phyloP scores from a whole-genome alignment of 495 filamentous ascomycete species.

The Geopyxis carbonaria region DNA sequence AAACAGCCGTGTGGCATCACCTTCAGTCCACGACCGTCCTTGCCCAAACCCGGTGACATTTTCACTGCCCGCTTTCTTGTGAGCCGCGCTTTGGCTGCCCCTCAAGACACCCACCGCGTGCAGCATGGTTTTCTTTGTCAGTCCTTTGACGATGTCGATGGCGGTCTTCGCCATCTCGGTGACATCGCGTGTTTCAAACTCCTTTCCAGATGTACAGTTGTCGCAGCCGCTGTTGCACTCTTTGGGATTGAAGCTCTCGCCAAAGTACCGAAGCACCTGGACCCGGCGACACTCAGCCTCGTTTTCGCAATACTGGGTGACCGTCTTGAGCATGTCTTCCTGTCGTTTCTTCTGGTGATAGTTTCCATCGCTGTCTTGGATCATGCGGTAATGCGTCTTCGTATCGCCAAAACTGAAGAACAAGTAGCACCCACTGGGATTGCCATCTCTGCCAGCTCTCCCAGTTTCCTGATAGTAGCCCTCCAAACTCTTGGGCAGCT shows the following conservation, averaged over 20 bases:
- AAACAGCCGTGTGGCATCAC: constrained; percentile 30
- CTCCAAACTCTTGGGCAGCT: constrained; percentile 84
- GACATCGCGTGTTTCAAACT: constrained; percentile 56
- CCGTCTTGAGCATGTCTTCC: constrained; percentile 61
- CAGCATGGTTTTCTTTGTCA: constrained; percentile 34
- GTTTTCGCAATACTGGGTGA: constrained; percentile 80
- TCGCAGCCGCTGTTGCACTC: constrained; percentile 65
- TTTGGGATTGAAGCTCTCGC: constrained; percentile 54
- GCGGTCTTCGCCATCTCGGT: constrained; percentile 53
- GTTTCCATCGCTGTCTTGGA: constrained; percentile 55
- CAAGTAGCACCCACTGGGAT: constrained; percentile 72
- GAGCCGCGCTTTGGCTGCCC: constrained; percentile 28
- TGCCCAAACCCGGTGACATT: constrained; percentile 32
- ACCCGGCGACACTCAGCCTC: constrained; percentile 66
- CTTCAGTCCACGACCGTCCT: constrained; percentile 31
- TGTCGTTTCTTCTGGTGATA: constrained; percentile 67
- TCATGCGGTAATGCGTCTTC: constrained; percentile 49
- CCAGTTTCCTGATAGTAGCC: constrained; percentile 98
- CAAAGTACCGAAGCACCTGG: constrained; percentile 83
- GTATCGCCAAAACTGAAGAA: constrained; percentile 69
- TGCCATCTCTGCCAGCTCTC: constrained; percentile 79
- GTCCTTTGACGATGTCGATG: constrained; percentile 44
- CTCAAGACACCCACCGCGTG: constrained; percentile 36
- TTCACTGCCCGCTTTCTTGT: constrained; percentile 24
- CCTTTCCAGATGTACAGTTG: constrained; percentile 53